Evolutionary conservation across 1,139 yeast species (phyloP), one percentile per base, ranked within the genome.

Genomic region (Hyphopichia fennica): DNA sequence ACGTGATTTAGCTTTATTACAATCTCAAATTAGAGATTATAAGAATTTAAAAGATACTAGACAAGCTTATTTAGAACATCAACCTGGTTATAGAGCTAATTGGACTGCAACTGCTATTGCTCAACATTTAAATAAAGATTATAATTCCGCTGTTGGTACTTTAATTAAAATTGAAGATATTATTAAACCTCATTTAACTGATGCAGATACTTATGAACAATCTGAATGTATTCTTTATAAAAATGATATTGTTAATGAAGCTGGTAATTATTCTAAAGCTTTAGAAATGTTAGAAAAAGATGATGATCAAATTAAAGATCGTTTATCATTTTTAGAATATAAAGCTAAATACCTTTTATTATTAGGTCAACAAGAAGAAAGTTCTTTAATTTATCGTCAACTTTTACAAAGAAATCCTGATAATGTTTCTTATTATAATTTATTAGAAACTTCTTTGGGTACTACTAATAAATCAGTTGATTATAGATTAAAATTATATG

Each of bases 51-150:
- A 77, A 7, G 76, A 67, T 15, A 77, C 93, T 2, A 78, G 98
- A 55, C 81, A 80, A 47, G 75, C 75, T 37, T 82, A 82, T 56
- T 74, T 95, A 62, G 88, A 86, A 53, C 77, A 79, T 34, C 87
- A 81, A 53, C 85, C 96, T 11, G 96, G 96, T 0, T 85, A 81
- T 58, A 79, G 97, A 50, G 93, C 95, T 51, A 86, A 89, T 57
- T 95, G 98, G 97, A 87, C 96, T 2, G 85, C 87, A 0, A 72
- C 87, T 42, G 97, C 96, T 0, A 75, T 88, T 33, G 96, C 97
- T 0, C 89, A 87, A 56, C 89, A 87, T 60, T 72, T 91, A 57
- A 79, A 78, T 56, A 77, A 79, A 22, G 89, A 91, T 56, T 77
- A 73, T 56, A 69, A 68, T 28, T 79, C 78, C 14, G 95, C 96